A percentile compares a stretch with the other conserved stretches of the same genome.
phyloP scores from a whole-genome alignment of 2,329 filamentous ascomycete species.

The Fusarium nodosum region DNA sequence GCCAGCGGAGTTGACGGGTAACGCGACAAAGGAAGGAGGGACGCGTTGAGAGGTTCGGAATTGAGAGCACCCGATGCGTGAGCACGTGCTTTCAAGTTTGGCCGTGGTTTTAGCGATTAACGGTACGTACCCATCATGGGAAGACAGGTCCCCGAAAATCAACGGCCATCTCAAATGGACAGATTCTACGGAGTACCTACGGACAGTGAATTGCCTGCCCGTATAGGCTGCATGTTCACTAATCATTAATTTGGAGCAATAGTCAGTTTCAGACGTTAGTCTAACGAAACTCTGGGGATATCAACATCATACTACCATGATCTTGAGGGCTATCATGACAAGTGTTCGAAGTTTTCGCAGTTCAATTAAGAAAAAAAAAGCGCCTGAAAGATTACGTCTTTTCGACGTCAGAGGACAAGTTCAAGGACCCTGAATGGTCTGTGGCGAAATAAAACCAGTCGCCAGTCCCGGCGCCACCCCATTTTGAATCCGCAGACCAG shows the following conservation, averaged over 20 bases:
- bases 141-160: background rate
- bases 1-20: conserved; percentile 10
- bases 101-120: conserved; percentile 16
- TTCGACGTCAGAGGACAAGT: conserved; percentile 35
- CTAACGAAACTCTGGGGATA: background rate
- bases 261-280: background rate
- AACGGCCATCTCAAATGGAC: background rate
- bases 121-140: background rate
- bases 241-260: conserved; percentile 17
- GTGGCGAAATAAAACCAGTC: conserved; percentile 12
- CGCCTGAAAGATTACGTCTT: conserved; percentile 25
- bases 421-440: conserved; percentile 19
- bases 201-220: background rate
- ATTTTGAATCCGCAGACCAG: conserved; percentile 12
- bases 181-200: background rate
- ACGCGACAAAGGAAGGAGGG: conserved; percentile 32
- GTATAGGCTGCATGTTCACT: conserved; percentile 27
- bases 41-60: conserved; percentile 30
- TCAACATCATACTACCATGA: background rate
- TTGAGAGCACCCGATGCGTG: conserved; percentile 27
- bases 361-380: background rate
- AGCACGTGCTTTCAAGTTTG: conserved; percentile 30
- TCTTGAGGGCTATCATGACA: conserved; percentile 4
- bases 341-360: background rate
- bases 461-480: conserved; percentile 8